phyloP scores from a whole-genome alignment of 2,329 filamentous ascomycete genomes.

The Scedosporium dehoogii region DNA sequence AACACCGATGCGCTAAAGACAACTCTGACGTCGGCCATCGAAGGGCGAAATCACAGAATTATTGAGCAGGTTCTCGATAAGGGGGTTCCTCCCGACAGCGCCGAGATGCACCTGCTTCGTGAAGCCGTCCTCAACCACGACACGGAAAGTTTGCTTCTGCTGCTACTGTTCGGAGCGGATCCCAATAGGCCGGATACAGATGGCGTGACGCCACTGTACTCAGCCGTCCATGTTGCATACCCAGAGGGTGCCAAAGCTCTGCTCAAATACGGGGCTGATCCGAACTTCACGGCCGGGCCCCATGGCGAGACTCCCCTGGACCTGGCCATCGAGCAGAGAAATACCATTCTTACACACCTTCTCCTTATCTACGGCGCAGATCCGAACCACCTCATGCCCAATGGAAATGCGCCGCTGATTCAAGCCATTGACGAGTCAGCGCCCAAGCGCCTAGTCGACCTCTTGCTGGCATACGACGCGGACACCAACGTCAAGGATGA shows the following conservation, averaged over 20 bases:
- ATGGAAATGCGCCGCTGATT: constrained; percentile 52
- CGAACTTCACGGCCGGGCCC: constrained; percentile 38
- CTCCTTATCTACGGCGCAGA: constrained; percentile 53
- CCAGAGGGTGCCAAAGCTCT: constrained; percentile 47
- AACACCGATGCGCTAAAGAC: constrained; percentile 26
- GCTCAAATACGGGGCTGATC: constrained; percentile 54
- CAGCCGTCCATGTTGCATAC: constrained; percentile 41
- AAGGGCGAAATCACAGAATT: constrained; percentile 45
- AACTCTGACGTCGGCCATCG: constrained; percentile 43
- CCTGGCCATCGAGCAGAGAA: constrained; percentile 38
- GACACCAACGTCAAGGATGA: constrained; percentile 49
- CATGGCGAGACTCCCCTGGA: constrained; percentile 46
- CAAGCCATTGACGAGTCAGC: constrained; percentile 49
- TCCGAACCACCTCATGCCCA: constrained; percentile 39
- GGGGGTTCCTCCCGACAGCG: constrained; percentile 40
- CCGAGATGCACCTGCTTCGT: constrained; percentile 37
- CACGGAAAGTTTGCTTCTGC: constrained; percentile 40
- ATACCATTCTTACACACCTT: constrained; percentile 46
- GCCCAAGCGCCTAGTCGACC: constrained; percentile 42
- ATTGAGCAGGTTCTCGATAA: constrained; percentile 48
- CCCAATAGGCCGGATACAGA: constrained; percentile 40
- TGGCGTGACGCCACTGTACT: constrained; percentile 40
- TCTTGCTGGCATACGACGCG: constrained; percentile 50
- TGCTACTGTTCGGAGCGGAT: constrained; percentile 47
- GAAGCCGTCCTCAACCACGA: constrained; percentile 43